phyloP scores from a whole-genome alignment of 768 basidiomycete genomes.

The Tulasnella sp. region DNA sequence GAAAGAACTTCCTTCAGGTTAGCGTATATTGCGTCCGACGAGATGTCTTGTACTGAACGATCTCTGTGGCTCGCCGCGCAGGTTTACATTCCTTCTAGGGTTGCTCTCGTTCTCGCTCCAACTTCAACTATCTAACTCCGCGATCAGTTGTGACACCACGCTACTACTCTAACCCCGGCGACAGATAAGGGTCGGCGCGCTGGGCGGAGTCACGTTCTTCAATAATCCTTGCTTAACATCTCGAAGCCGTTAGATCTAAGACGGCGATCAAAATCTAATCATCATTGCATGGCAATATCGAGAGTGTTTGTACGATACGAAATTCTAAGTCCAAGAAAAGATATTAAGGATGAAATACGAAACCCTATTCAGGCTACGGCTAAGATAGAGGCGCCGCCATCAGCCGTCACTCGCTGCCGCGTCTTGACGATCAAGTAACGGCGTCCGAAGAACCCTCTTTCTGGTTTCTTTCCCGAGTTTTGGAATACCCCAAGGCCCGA shows the following conservation, averaged over 20 bases:
- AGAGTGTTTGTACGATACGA: background rate
- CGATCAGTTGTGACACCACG: background rate
- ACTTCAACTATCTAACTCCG: background rate
- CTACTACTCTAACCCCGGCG: background rate
- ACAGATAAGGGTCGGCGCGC: background rate
- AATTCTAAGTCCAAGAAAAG: background rate
- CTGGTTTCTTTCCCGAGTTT: slow-evolving; percentile 2
- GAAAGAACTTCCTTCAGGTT: slow-evolving; percentile 84
- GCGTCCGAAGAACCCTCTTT: slow-evolving; percentile 35
- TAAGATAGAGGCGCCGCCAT: slow-evolving; percentile 47
- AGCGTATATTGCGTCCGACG: slow-evolving; percentile 15
- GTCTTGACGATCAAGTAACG: slow-evolving; percentile 51
- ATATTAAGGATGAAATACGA: background rate
- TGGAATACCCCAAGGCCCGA: slow-evolving; percentile 42
- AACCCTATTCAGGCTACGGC: background rate
- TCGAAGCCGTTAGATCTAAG: background rate
- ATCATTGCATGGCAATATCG: background rate
- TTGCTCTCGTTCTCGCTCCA: slow-evolving; percentile 47
- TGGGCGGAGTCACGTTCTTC: background rate
- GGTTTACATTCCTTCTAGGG: slow-evolving; percentile 63
- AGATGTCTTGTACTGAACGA: background rate
- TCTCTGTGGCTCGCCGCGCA: slow-evolving; percentile 22
- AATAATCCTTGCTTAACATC: background rate
- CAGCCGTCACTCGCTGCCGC: slow-evolving; percentile 45
- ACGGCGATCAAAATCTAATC: background rate